phyloP scores from a whole-genome alignment of 1,139 yeast genomes.

The Zygosaccharomyces pseudobailii region DNA sequence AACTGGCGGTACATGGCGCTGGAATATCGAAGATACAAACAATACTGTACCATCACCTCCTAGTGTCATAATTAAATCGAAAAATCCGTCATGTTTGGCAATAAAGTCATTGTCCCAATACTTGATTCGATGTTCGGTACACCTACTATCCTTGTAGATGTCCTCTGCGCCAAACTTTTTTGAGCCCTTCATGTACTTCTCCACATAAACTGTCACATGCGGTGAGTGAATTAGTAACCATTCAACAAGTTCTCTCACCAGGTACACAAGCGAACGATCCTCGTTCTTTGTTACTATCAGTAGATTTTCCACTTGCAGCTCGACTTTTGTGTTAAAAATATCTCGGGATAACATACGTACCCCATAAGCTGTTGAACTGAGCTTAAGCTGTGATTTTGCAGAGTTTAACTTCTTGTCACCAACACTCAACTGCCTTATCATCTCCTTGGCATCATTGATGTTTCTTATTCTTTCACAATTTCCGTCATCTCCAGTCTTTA shows the following conservation, averaged over 20 bases:
- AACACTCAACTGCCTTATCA: conserved; percentile 10
- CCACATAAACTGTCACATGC: conserved; percentile 64
- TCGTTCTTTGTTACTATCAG: conserved; percentile 84
- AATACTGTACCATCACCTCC: conserved; percentile 93
- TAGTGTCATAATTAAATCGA: conserved; percentile 72
- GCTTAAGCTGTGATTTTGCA: conserved; percentile 58
- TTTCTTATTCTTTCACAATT: conserved; percentile 9
- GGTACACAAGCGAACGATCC: conserved; percentile 67
- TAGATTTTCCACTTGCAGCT: conserved; percentile 61
- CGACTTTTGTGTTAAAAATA: conserved; percentile 67
- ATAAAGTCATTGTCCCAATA: conserved; percentile 68
- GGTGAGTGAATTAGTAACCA: conserved; percentile 56
- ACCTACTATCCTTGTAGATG: conserved; percentile 27
- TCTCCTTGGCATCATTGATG: conserved; percentile 12
- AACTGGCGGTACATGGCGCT: conserved; percentile 82
- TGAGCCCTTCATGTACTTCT: conserved; percentile 54
- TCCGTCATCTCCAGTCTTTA: conserved; percentile 4
- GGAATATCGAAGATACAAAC: conserved; percentile 74
- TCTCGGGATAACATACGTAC: conserved; percentile 76
- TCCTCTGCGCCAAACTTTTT: conserved; percentile 54
- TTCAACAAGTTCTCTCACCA: conserved; percentile 73
- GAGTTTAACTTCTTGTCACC: conserved; percentile 14
- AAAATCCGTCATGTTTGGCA: conserved; percentile 45
- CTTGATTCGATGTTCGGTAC: conserved; percentile 39
- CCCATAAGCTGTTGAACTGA: conserved; percentile 83